Evolutionary conservation across 2,329 filamentous ascomycete genomes (phyloP).

Genomic region (Sporothrix dimorphospora): DNA sequence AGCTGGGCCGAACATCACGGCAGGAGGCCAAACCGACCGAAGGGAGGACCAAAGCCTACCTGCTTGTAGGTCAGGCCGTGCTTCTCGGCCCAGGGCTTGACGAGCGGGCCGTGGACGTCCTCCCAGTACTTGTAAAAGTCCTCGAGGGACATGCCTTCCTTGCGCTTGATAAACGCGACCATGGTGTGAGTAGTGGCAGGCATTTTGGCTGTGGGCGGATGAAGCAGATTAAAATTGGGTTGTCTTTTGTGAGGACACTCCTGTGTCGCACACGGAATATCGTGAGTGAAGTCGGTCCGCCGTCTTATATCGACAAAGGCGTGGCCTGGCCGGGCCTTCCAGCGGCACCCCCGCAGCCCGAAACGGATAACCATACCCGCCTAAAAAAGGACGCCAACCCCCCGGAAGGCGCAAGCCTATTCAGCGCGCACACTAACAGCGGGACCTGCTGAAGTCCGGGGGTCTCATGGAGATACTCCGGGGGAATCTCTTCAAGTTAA

Average conservation of each 20-base stretch:
- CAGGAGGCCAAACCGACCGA: background rate
- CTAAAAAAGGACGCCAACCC: background rate
- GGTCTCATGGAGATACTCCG: background rate
- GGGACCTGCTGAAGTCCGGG: background rate
- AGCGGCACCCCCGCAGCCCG: conserved; percentile 3
- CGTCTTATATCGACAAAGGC: background rate
- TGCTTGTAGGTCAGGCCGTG: conserved; percentile 43
- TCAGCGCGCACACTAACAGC: background rate
- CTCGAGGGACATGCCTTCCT: conserved; percentile 37
- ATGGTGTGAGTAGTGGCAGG: conserved; percentile 1
- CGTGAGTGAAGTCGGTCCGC: background rate
- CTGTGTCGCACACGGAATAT: background rate
- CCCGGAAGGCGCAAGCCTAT: background rate
- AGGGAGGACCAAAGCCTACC: conserved; percentile 25
- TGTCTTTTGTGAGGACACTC: too few species aligned
- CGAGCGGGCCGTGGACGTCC: conserved; percentile 40
- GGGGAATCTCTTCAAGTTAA: background rate
- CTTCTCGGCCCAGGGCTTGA: conserved; percentile 42
- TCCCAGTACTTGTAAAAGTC: conserved; percentile 44
- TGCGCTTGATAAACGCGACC: conserved; percentile 31
- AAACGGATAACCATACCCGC: conserved; percentile 25
- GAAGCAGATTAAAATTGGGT: too few species aligned
- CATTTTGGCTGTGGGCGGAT: background rate
- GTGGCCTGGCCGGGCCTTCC: background rate
- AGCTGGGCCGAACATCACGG: too few species aligned